Conservation (phyloP, 441 rosid species). For the Adansonia gregorii region DNA sequence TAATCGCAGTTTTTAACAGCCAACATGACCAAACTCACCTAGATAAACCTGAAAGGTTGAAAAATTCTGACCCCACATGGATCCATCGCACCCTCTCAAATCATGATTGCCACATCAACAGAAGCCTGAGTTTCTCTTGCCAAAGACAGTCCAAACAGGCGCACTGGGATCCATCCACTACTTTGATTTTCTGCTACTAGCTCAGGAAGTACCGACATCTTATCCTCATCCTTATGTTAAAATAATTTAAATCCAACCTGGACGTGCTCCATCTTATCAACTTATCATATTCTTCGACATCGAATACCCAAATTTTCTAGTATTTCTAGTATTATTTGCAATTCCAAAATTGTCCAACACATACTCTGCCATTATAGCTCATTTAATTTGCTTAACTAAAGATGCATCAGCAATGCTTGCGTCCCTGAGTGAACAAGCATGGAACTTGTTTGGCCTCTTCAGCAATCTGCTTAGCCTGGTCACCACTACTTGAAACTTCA, state of each 20-base stretch:
- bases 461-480: not conserved
- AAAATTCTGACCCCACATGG: not conserved
- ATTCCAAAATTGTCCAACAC: slow-evolving; percentile 2
- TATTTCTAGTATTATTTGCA: not conserved
- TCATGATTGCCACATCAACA: not conserved
- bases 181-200: not conserved
- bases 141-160: not conserved
- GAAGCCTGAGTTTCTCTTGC: not conserved
- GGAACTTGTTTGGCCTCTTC: not conserved
- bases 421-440: not conserved
- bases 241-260: not conserved
- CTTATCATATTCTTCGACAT: not conserved
- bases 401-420: not conserved
- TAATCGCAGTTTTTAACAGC: not conserved
- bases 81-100: not conserved
- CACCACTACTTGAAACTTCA: not conserved
- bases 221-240: not conserved
- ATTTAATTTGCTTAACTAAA: slow-evolving; percentile 7
- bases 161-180: not conserved
- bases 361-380: not conserved
- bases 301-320: not conserved
- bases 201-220: not conserved
- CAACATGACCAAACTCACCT: not conserved
- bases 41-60: not conserved
- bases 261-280: not conserved